Base-by-base conservation (phyloP, 78 protist genomes). In the Emiliania huxleyi region DNA sequence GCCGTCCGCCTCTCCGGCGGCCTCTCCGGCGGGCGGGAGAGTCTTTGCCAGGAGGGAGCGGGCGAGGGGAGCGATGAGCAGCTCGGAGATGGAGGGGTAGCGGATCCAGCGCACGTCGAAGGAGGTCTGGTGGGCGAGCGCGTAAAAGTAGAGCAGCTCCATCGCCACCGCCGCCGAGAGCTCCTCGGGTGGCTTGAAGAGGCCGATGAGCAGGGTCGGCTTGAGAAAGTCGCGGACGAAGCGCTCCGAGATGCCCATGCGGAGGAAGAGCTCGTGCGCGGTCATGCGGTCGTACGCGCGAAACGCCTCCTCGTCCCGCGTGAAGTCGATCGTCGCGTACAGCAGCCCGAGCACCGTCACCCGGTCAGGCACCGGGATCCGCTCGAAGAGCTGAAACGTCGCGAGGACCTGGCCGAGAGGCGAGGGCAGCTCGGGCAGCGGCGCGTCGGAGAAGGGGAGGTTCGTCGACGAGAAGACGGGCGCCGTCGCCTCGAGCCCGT, bases 161-260 rank as follows among this genome's bases (percentile, higher is more conserved):
- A 44, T 55, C 26, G 71, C 44, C 18, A 88, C 90, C 43, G 90
- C 90, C 0, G 93, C 93, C 6, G 71, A 46, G 38, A 91, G 89
- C 75, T 91, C 93, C 48, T 91, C 93, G 38, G 93, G 93, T 0
- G 93, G 93, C 93, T 91, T 91, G 90, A 91, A 91, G 26, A 91
- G 94, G 26, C 94, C 94, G 62, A 91, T 90, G 21, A 91, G 56
- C 69, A 91, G 90, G 29, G 94, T 91, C 33, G 94, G 94, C 18
- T 37, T 21, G 42, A 91, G 23, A 48, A 91, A 91, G 44, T 91
- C 94, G 44, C 56, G 69, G n/a, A 91, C 94, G 1, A 91, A 56
- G 12, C 94, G 52, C 43, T 83, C 0, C 0, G 87, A 43, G 38
- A 91, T 26, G 29, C 90, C 90, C 94, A 83, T 52, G 23, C 55